phyloP scores from a whole-genome alignment of 805 yeast genomes.

The Clavispora santaluciae region DNA sequence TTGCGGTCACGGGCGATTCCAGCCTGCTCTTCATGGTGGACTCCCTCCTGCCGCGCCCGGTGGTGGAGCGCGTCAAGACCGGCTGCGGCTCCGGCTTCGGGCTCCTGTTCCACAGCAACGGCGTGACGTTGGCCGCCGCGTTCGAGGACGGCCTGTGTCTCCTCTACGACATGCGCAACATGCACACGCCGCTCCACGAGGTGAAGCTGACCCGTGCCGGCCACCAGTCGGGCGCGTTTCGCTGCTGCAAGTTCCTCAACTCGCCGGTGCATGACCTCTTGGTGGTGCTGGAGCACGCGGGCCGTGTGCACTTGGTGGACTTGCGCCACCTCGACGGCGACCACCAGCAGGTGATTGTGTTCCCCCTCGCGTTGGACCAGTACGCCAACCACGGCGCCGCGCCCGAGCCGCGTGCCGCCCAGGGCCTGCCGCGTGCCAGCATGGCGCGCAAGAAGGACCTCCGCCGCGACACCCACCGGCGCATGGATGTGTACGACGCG shows the following conservation, averaged over 20 bases:
- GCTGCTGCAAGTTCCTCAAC: slow-evolving; percentile 48
- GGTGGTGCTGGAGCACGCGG: slow-evolving; percentile 77
- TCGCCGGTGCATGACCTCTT: slow-evolving; percentile 72
- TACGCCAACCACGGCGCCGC: slow-evolving; percentile 16
- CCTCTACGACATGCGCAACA: slow-evolving; percentile 70
- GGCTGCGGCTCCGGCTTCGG: slow-evolving; percentile 79
- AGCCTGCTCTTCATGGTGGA: slow-evolving; percentile 57
- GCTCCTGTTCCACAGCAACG: slow-evolving; percentile 72
- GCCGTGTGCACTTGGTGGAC: slow-evolving; percentile 81
- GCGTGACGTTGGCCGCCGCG: slow-evolving; percentile 66
- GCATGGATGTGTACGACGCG: slow-evolving; percentile 10
- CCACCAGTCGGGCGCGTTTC: slow-evolving; percentile 58
- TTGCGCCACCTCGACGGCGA: slow-evolving; percentile 50
- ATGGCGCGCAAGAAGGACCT: background rate
- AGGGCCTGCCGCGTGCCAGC: too few species aligned
- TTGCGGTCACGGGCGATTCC: slow-evolving; percentile 71
- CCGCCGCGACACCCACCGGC: background rate
- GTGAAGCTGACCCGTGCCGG: slow-evolving; percentile 57
- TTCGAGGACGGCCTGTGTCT: slow-evolving; percentile 83
- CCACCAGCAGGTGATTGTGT: slow-evolving; percentile 55
- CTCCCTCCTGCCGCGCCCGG: slow-evolving; percentile 29
- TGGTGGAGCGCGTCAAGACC: slow-evolving; percentile 44
- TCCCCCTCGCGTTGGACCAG: slow-evolving; percentile 50
- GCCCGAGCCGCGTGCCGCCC: background rate
- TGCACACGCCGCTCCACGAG: slow-evolving; percentile 45